Base-by-base conservation (phyloP, 2,329 filamentous ascomycete genomes). In the Alternaria dauci region DNA sequence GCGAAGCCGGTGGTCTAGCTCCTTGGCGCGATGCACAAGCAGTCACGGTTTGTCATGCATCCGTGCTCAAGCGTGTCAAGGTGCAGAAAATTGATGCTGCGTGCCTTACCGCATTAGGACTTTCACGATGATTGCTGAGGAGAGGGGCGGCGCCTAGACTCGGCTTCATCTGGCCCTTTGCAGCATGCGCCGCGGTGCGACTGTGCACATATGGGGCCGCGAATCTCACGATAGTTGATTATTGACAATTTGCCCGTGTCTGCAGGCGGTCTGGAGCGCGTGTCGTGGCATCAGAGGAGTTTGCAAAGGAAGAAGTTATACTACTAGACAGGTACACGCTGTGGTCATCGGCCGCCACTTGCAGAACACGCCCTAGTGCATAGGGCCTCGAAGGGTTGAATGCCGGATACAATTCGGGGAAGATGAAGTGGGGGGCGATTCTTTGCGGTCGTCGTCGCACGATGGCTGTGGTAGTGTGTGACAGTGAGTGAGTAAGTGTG, bases 71-170 rank as follows among this genome's bases (percentile, higher is more conserved):
- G 48, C 44, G 65, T 66, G 43, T 34, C 61, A 46, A 58, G 46
- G 54, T 62, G 68, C 65, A 68, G 70, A 72, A 69, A 71, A 64
- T 66, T 70, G 67, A 71, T 63, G 67, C 52, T 60, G 58, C 36
- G 43, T 43, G 61, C 74, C 74, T 73, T 71, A 64, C 71, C 66
- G 50, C 32, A 71, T 68, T 59, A 67, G 71, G 74, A 69, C 73
- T 67, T 76, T 71, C 73, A 77, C 74, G 74, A 76, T 73, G 66
- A 59, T 67, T 60, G 53, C 53, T 55, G 55, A 52, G 48, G 62
- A 69, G 51, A 54, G 63, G 63, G 68, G 59, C 67, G 58, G 68
- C 64, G 67, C 65, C 68, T 68, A 70, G 68, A 69, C 69, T 66
- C 59, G 57, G 53, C 62, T 64, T 62, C 43, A 46, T 58, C 61